A percentile compares a stretch with the other conserved stretches of the same genome.
Conservation (phyloP, 148 eudicot genomes). For the Persicaria maculosa region DNA sequence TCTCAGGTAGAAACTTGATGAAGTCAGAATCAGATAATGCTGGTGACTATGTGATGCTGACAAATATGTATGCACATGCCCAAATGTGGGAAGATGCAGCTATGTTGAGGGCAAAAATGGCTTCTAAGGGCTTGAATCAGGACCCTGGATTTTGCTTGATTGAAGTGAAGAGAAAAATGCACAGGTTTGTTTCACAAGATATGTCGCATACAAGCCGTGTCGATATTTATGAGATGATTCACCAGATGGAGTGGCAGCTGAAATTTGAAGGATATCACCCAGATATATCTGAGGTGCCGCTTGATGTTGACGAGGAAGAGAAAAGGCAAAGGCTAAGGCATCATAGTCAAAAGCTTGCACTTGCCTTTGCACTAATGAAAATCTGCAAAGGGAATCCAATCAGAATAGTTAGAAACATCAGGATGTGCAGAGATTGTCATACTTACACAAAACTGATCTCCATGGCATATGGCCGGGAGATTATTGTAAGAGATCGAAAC, state of each 20-base stretch:
- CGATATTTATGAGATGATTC: constrained; percentile 49
- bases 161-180: constrained; percentile 36
- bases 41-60: constrained; percentile 44
- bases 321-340: constrained; percentile 42
- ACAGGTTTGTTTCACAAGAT: constrained; percentile 50
- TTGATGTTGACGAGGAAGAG: constrained; percentile 44
- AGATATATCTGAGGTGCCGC: constrained; percentile 39
- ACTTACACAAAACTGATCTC: constrained; percentile 48
- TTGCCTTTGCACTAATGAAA: constrained; percentile 48
- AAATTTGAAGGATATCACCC: constrained; percentile 56
- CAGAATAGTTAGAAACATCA: constrained; percentile 57
- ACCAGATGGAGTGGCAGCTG: constrained; percentile 73
- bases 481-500: constrained; percentile 54
- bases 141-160: constrained; percentile 38
- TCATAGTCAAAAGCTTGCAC: constrained; percentile 61
- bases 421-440: constrained; percentile 70
- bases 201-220: constrained; percentile 22
- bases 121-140: constrained; percentile 25
- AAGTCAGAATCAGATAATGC: constrained; percentile 22
- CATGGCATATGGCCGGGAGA: constrained; percentile 33
- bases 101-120: constrained; percentile 26
- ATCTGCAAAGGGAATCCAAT: constrained; percentile 30
- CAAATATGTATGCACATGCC: constrained; percentile 46
- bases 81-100: constrained; percentile 42
- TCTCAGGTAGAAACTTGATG: constrained; percentile 29